A percentile compares a stretch with the other conserved stretches of the same genome.
These are phyloP conservation scores for Grigorovia transvaalensis DNA, from an alignment of 805 yeast genomes.

Conservation along the genomic window DNA sequence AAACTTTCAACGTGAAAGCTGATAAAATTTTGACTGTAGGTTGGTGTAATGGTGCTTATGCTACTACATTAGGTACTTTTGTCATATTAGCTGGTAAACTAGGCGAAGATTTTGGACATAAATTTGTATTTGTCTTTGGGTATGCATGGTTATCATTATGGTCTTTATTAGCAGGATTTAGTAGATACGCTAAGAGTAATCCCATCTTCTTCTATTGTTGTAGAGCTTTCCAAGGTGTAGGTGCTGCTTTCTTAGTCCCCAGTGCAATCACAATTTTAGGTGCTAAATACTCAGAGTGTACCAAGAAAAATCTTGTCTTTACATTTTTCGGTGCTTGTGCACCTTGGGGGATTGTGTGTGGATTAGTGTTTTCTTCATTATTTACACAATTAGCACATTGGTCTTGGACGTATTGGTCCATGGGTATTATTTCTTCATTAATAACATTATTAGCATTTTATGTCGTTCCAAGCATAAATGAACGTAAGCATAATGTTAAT, in stretches of 20 bases:
- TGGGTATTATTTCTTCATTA: constrained; percentile 32
- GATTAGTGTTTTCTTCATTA: constrained; percentile 42
- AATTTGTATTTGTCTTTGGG: constrained; percentile 41
- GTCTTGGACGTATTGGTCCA: constrained; percentile 51
- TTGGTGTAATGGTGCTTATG: constrained; percentile 11
- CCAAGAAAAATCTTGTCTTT: constrained; percentile 43
- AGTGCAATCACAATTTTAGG: constrained; percentile 42
- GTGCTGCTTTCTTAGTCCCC: constrained; percentile 52
- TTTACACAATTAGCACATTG: constrained; percentile 38
- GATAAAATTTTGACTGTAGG: constrained; percentile 4
- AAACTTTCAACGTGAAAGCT: constrained; percentile 3
- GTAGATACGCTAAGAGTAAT: constrained; percentile 13
- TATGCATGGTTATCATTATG: constrained; percentile 48
- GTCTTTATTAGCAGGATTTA: constrained; percentile 52
- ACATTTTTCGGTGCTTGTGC: constrained; percentile 51
- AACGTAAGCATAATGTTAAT: background rate
- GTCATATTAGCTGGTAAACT: constrained; percentile 56
- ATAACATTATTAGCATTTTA: constrained; percentile 28
- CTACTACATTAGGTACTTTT: constrained; percentile 41
- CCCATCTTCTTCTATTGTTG: constrained; percentile 23
- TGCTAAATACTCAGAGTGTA: constrained; percentile 26
- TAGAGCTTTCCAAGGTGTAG: constrained; percentile 57
- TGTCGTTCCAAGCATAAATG: constrained; percentile 17
- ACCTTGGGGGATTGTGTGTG: constrained; percentile 51
- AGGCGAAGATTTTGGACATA: constrained; percentile 63